Percentiles rank a stretch among this genome's conserved stretches.
These are phyloP conservation scores for Debaryomyces maramus DNA, from an alignment of 805 yeast genomes.

Conservation along the genomic window DNA sequence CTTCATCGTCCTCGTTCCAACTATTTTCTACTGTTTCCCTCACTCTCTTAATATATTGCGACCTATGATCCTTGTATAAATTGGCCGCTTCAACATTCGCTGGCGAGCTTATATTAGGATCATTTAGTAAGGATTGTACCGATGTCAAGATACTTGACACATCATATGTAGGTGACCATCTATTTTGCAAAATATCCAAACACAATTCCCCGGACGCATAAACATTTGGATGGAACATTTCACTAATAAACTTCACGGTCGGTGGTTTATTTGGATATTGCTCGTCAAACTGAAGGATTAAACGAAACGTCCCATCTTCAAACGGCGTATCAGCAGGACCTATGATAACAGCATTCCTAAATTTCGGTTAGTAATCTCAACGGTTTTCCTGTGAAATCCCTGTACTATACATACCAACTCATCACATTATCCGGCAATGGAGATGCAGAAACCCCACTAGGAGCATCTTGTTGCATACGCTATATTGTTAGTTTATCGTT, in stretches of 20 bases:
- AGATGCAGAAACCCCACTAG: slow-evolving; percentile 96
- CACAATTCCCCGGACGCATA: slow-evolving; percentile 95
- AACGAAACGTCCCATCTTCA: slow-evolving; percentile 94
- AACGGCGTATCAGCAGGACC: slow-evolving; percentile 98
- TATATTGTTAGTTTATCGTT: slow-evolving; percentile 24
- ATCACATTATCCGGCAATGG: slow-evolving; percentile 96
- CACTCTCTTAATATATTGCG: slow-evolving; percentile 88
- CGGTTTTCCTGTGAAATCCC: neutral
- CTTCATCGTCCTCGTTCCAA: slow-evolving; percentile 81
- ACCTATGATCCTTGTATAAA: slow-evolving; percentile 89
- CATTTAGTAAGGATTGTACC: slow-evolving; percentile 87
- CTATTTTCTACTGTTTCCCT: slow-evolving; percentile 92
- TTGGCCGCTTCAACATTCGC: slow-evolving; percentile 98
- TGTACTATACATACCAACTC: slow-evolving; percentile 55
- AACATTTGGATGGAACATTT: slow-evolving; percentile 98
- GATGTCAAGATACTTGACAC: slow-evolving; percentile 94
- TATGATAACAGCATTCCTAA: slow-evolving; percentile 87
- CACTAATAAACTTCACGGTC: slow-evolving; percentile 81
- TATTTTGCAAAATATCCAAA: slow-evolving; percentile 89
- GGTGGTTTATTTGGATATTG: slow-evolving; percentile 99
- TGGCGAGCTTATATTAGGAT: slow-evolving; percentile 94
- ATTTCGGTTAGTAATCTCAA: slow-evolving; percentile 8
- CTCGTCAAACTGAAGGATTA: slow-evolving; percentile 87
- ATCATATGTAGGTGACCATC: slow-evolving; percentile 99
- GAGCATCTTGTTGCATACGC: slow-evolving; percentile 97